phyloP scores from a whole-genome alignment of 1,139 yeast species.

The Sugiyamaella xylanicola region DNA sequence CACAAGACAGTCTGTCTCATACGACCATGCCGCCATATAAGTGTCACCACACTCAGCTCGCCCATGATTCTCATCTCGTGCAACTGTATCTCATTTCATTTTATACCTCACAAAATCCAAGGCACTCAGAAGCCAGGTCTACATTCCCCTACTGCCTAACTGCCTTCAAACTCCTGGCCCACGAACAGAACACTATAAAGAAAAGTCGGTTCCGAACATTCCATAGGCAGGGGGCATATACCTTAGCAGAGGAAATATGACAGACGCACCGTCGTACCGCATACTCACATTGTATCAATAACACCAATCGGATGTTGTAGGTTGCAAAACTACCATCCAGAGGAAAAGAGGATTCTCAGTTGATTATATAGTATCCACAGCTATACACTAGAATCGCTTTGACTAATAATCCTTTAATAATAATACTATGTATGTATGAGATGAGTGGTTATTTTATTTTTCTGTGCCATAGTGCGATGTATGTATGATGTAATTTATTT shows the following conservation, averaged over 20 bases:
- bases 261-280: too few relatives aligned
- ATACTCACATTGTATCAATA: neutral
- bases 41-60: too few relatives aligned
- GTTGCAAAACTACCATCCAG: neutral
- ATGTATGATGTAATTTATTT: neutral
- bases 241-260: too few relatives aligned
- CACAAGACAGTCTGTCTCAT: too few relatives aligned
- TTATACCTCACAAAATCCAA: too few relatives aligned
- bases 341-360: neutral
- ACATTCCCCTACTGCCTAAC: too few relatives aligned
- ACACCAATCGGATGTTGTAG: neutral
- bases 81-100: too few relatives aligned
- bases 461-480: neutral
- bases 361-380: neutral
- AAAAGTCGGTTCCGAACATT: neutral
- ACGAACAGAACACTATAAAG: neutral
- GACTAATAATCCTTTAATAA: neutral
- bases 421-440: neutral
- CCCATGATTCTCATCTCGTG: too few relatives aligned
- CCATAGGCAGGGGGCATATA: neutral
- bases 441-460: neutral
- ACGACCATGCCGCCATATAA: too few relatives aligned
- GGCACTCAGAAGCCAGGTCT: too few relatives aligned
- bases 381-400: neutral
- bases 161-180: neutral